These are phyloP conservation scores for Amyloporia xantha DNA, from an alignment of 768 basidiomycete species.

Conservation along the genomic window DNA sequence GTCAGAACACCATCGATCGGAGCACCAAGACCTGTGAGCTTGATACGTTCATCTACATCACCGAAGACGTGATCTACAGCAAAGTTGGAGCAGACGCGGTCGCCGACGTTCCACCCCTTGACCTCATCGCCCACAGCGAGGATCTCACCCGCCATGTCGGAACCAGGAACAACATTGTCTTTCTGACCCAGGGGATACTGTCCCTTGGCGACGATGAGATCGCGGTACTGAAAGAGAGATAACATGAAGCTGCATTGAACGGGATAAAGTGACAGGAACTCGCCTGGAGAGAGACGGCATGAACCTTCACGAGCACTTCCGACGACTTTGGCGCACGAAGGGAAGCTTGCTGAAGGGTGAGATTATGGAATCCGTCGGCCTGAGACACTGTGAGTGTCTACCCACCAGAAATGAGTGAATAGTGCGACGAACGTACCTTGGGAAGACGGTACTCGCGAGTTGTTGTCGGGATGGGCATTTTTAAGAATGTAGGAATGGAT, in stretches of 20 bases:
- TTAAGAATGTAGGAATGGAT: neutral
- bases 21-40: constrained; percentile 38
- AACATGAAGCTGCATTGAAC: no score
- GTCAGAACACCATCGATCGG: constrained; percentile 36
- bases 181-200: constrained; percentile 32
- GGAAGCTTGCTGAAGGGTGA: constrained; percentile 21
- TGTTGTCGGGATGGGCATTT: constrained; percentile 16
- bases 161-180: constrained; percentile 22
- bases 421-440: constrained; percentile 8
- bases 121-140: constrained; percentile 35
- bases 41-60: constrained; percentile 31
- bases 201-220: constrained; percentile 36
- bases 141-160: constrained; percentile 56
- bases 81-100: constrained; percentile 52
- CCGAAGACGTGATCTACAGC: constrained; percentile 41
- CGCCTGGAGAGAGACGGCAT: constrained; percentile 47
- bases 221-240: constrained; percentile 34
- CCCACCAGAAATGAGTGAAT: neutral
- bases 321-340: constrained; percentile 31
- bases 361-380: constrained; percentile 16
- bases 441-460: constrained; percentile 20
- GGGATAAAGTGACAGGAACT: neutral
- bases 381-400: neutral
- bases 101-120: constrained; percentile 46
- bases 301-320: constrained; percentile 50